Evolutionary conservation across 2,329 filamentous ascomycete species (phyloP).

Genomic region (Trichoderma sp.): DNA sequence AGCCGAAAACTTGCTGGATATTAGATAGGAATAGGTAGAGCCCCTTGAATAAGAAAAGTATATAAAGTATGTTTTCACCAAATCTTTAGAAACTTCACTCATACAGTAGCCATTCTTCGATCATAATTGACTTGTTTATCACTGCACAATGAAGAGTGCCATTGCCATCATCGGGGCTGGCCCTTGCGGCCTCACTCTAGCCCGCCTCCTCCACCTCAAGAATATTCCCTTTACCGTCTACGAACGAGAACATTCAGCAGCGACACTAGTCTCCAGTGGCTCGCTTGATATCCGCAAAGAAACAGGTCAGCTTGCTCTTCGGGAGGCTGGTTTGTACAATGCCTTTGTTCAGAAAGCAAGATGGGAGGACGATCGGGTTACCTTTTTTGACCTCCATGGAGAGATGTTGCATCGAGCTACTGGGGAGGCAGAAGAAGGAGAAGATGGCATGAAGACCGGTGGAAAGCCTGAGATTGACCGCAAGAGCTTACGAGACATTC

Average conservation of each 20-base stretch:
- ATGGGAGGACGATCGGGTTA: conserved; percentile 19
- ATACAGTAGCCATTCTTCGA: background rate
- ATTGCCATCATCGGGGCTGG: conserved; percentile 16
- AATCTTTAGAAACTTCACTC: background rate
- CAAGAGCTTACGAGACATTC: conserved; percentile 8
- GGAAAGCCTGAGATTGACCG: conserved; percentile 17
- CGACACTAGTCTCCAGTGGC: conserved; percentile 7
- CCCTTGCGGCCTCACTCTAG: conserved; percentile 16
- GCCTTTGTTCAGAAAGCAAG: conserved; percentile 10
- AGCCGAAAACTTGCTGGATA: background rate
- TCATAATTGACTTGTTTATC: background rate
- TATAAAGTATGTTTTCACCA: background rate
- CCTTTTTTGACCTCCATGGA: conserved; percentile 9
- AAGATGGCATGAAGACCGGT: conserved; percentile 4
- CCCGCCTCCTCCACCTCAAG: conserved; percentile 10
- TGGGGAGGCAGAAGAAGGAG: conserved; percentile 11
- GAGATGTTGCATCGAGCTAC: conserved; percentile 13
- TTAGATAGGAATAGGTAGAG: background rate
- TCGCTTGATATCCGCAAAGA: conserved; percentile 20
- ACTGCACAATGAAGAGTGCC: conserved; percentile 9
- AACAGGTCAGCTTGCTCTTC: conserved; percentile 14
- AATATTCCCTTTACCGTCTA: conserved; percentile 8
- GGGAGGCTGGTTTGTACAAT: conserved; percentile 11
- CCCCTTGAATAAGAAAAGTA: background rate
- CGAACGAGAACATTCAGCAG: background rate